Evolutionary conservation across 441 rosid genomes (phyloP), one percentile per base, ranked within the genome.

Genomic region (Gossypium gossypioides): DNA sequence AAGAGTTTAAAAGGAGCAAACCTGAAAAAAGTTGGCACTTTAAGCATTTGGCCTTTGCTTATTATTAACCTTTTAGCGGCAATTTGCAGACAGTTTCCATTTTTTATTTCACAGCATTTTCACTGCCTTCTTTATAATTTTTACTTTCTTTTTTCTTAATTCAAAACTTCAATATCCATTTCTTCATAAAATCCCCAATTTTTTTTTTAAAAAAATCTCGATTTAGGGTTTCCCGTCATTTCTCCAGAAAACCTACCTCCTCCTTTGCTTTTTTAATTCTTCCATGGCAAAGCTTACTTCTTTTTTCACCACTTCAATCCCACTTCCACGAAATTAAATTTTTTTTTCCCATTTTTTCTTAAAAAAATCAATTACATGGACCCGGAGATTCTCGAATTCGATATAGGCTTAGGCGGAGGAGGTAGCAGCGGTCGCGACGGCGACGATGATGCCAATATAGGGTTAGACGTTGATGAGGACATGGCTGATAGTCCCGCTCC

Each of bases 341-440:
- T 34, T 25, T 4, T 4, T 19, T 10, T 8, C 0, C 37, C n/a
- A 7, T 46, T 10, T 34, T 68, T 51, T 8, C 13, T 0, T 10
- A 0, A n/a, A 44, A 3, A 48, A 3, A 25, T 51, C 21, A 51
- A 29, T 21, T 54, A 44, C 19, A 92, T 93, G 97, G 96, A 93
- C 72, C 86, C 81, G 72, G 97, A 87, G 82, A 89, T 87, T 57
- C 86, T 93, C 48, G 96, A 88, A 77, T 93, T 91, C 76, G 98
- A 91, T 77, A 90, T 92, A 74, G 90, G 89, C 40, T 73, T 88
- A 58, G 85, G 82, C 61, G 87, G 88, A 46, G 91, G 89, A 37
- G 82, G 77, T 42, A 77, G 81, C 66, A 78, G 80, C 51, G 88
- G 78, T 24, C 82, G 81, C 61, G 91, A 81, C 6, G 89, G 79